Evolutionary conservation across 192 early-diverging fungal species (phyloP).

Genomic region (Backusella morwellensis): DNA sequence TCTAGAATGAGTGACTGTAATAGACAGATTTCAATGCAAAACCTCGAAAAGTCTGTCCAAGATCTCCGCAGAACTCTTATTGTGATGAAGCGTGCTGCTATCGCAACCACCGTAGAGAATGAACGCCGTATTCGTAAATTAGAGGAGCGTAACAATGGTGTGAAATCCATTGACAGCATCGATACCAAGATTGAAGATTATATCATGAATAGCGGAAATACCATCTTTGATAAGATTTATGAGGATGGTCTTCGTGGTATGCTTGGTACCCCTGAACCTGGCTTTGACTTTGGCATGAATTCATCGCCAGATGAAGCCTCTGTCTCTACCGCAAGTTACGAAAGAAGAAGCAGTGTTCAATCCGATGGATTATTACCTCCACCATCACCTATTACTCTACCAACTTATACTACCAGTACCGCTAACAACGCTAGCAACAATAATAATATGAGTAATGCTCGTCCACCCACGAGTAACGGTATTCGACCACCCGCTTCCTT

Average conservation of each 20-base stretch:
- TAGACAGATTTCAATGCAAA: conserved; percentile 46
- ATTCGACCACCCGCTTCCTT: conserved; percentile 9
- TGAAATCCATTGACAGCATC: conserved; percentile 6
- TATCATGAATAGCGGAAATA: conserved; percentile 35
- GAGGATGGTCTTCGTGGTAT: conserved; percentile 37
- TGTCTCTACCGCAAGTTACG: not conserved
- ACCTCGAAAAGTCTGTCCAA: conserved; percentile 50
- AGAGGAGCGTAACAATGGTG: not conserved
- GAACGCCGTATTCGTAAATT: conserved; percentile 33
- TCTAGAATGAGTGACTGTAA: conserved; percentile 50
- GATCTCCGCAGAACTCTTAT: conserved; percentile 55
- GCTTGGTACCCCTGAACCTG: conserved; percentile 30
- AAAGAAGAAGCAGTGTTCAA: not conserved
- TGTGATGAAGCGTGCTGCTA: conserved; percentile 58
- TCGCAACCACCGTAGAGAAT: conserved; percentile 35
- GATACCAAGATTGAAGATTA: conserved; percentile 35
- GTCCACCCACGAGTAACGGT: conserved; percentile 14
- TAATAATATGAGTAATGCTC: not conserved
- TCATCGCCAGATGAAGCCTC: conserved; percentile 8
- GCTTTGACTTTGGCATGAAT: not conserved
- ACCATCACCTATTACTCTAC: conserved; percentile 1
- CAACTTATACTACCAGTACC: not conserved
- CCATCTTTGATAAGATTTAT: conserved; percentile 44
- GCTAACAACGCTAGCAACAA: not conserved
- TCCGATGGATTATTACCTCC: conserved; percentile 12